Base-by-base conservation (phyloP, 108 stramenopile genomes). In the Fragilariopsis cylindrus region DNA sequence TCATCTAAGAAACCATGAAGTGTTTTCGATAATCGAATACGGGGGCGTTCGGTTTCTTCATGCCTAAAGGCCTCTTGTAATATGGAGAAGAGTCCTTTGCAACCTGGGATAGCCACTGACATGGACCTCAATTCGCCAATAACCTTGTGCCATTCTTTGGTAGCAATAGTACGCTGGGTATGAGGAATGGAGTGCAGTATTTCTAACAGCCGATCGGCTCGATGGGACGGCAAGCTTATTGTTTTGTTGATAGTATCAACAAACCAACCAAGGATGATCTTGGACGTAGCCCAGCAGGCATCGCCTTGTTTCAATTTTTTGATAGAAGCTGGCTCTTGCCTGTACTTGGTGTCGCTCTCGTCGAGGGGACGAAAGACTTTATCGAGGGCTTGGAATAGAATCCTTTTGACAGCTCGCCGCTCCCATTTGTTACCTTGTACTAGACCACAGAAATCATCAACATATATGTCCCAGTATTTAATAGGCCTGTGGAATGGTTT, bases 111-210 rank as follows among this genome's bases (percentile, higher is more conserved):
- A 0, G 78, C 81, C 41, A 82, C n/a, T 2, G 67, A 40, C 84
- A 85, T 85, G 58, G 75, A 80, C 44, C 84, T 77, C 0, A 85
- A 73, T 49, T 82, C 84, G 1, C 81, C 78, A 1, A 85, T 30
- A 4, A 85, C 7, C 47, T 76, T 73, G 53, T 85, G 81, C 78
- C 78, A 85, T 3, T 55, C 40, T 11, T 54, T 69, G 12, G 75
- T 18, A 21, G 12, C 11, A 13, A 15, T 15, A 15, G 16, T 7
- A 21, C 21, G 7, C 13, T 57, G 56, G 19, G 12, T 8, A 21
- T 16, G 56, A 2, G 30, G 56, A 18, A 69, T 56, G 50, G 43
- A 30, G 48, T 50, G 56, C 6, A 81, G 39, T 4, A 84, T 44
- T 12, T 62, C 73, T 12, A 44, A 60, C 11, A 84, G 65, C 0